Percentiles rank a stretch among this genome's conserved stretches.
Evolutionary conservation across 1,284 basidiomycete genomes (phyloP).

Genomic region (Coniferiporia sulphurascens): DNA sequence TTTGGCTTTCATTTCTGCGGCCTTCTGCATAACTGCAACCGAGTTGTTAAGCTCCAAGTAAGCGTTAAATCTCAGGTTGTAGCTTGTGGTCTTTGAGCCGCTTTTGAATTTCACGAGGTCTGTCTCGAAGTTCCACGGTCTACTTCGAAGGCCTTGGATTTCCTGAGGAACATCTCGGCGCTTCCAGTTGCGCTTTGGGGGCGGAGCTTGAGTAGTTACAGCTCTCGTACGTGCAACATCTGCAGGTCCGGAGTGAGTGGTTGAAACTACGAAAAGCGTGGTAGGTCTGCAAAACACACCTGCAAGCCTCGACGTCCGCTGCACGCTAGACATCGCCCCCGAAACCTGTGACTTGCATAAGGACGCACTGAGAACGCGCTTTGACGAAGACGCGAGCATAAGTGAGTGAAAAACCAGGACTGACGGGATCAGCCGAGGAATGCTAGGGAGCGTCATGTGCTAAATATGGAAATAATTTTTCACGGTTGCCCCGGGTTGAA

Average conservation of each 20-base stretch:
- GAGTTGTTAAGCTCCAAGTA: neutral
- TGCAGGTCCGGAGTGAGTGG: neutral
- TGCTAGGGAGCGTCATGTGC: neutral
- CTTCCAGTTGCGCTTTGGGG: neutral
- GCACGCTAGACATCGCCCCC: neutral
- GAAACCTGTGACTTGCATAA: neutral
- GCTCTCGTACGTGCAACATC: neutral
- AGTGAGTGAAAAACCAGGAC: neutral
- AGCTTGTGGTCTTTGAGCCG: neutral
- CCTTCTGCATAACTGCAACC: neutral
- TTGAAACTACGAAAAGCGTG: neutral
- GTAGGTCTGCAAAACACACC: neutral
- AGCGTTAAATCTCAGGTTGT: conserved; percentile 4
- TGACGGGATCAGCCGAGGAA: neutral
- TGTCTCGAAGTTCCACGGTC: neutral
- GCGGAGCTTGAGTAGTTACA: neutral
- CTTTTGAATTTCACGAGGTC: neutral
- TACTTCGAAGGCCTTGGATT: neutral
- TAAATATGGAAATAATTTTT: neutral
- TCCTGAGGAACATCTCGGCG: neutral
- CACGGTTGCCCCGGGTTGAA: neutral
- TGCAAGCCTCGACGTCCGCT: neutral
- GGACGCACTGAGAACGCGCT: conserved; percentile 30
- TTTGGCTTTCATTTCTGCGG: conserved; percentile 49
- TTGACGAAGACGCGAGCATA: conserved; percentile 42